Evolutionary conservation across 2,329 filamentous ascomycete species (phyloP).

Genomic region (Madurella mycetomatis): DNA sequence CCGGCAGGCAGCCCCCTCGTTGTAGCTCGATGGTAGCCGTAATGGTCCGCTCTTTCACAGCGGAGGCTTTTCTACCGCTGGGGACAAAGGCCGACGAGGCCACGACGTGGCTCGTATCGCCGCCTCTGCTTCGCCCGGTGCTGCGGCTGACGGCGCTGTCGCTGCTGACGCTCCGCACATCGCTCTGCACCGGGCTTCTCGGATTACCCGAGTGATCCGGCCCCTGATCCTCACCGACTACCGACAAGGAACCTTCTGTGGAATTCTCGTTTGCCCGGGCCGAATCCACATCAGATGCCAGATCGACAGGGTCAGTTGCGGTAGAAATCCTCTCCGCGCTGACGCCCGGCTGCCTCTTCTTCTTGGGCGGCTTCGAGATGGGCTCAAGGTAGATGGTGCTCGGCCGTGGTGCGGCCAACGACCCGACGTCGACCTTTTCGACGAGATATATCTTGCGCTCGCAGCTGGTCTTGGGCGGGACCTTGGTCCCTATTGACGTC

Average conservation of each 20-base stretch:
- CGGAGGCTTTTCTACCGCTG: constrained; percentile 36
- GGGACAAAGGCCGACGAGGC: constrained; percentile 36
- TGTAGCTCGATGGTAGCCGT: constrained; percentile 79
- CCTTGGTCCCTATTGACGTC: constrained; percentile 58
- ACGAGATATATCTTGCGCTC: constrained; percentile 75
- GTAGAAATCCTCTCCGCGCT: constrained; percentile 40
- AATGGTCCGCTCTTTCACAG: constrained; percentile 69
- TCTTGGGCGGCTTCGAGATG: constrained; percentile 65
- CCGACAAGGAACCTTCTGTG: constrained; percentile 37
- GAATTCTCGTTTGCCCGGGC: constrained; percentile 35
- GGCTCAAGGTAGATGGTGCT: constrained; percentile 84
- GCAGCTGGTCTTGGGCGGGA: constrained; percentile 68
- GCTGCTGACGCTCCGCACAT: constrained; percentile 62
- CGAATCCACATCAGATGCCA: constrained; percentile 36
- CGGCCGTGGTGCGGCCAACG: constrained; percentile 68
- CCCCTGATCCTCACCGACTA: constrained; percentile 37
- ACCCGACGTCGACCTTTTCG: constrained; percentile 80
- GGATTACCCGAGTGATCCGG: constrained; percentile 35
- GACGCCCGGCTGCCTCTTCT: constrained; percentile 51
- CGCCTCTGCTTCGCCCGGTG: constrained; percentile 54
- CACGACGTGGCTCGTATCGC: constrained; percentile 39
- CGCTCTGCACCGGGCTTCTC: constrained; percentile 44
- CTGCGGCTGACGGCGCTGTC: constrained; percentile 66
- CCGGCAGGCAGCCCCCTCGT: constrained; percentile 78
- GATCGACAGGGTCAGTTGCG: constrained; percentile 34